Conservation (phyloP, 495 filamentous ascomycete genomes). For the Bathelium albidoporum region DNA sequence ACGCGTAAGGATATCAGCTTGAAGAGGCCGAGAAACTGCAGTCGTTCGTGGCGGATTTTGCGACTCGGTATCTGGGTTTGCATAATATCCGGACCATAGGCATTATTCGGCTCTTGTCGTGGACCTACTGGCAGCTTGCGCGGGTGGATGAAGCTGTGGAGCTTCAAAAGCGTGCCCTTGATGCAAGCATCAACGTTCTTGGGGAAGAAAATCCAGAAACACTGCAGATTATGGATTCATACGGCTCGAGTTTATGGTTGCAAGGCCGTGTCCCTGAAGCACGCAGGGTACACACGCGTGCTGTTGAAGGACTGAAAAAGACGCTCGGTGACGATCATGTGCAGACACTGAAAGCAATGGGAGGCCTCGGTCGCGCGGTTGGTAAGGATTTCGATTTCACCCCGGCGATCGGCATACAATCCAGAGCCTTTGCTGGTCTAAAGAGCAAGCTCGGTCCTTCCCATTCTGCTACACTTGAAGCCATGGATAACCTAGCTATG, state of each 20-base stretch:
- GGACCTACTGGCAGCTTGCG: conserved; percentile 4
- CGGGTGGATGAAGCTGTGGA: conserved; percentile 4
- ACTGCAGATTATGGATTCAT: conserved; percentile 1
- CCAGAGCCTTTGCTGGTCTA: not conserved
- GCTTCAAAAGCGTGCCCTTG: conserved; percentile 2
- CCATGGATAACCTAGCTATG: conserved; percentile 23
- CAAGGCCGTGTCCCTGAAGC: conserved; percentile 1
- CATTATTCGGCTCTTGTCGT: not conserved
- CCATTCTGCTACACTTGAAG: conserved; percentile 18
- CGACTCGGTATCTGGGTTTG: not conserved
- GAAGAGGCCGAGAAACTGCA: conserved; percentile 3
- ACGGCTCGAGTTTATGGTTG: conserved; percentile 3
- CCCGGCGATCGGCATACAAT: not conserved
- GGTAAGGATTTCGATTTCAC: conserved; percentile 4
- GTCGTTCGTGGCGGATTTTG: not conserved
- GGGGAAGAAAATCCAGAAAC: conserved; percentile 3
- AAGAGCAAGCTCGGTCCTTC: conserved; percentile 10
- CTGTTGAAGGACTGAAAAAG: not conserved
- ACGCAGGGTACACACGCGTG: not conserved
- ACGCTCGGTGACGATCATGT: not conserved
- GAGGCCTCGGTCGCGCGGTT: not conserved
- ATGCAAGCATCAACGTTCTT: not conserved
- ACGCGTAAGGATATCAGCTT: not conserved
- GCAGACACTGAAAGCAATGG: conserved; percentile 2
- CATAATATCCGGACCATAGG: not conserved